Evolutionary conservation across 2,329 filamentous ascomycete genomes (phyloP), one percentile per base, ranked within the genome.

Genomic region (Hirsutella minnesotensis): DNA sequence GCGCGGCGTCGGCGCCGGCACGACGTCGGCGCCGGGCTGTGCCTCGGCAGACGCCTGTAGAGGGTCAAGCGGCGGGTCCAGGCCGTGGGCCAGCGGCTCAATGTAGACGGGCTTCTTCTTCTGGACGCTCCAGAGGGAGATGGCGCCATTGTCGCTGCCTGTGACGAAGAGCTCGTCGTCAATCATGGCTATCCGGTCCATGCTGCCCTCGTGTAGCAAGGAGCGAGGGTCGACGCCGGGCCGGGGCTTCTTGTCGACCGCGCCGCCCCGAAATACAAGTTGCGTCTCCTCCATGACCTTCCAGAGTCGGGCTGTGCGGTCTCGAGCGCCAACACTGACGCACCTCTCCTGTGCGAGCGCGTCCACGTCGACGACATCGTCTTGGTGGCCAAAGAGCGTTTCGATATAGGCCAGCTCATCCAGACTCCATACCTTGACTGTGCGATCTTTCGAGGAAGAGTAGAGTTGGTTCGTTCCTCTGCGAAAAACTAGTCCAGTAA

Each of bases 261-360:
- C 83, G 48, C 88, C 87, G 45, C 89, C 90, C 39, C 90, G 82
- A 64, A 96, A 98, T 2, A 96, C 89, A 7, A 98, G 76, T 60
- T 98, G 92, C 2, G 84, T 86, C 66, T 98, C 90, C 54, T 98
- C 92, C 4, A 86, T 79, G 2, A 98, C 89, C 63, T 95, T 95
- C 92, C 92, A 98, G 52, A 95, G 66, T 45, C 92, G 75, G 33
- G 90, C 92, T 2, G 89, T 95, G 44, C 90, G 81, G 61, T 98
- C 92, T 50, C 92, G 75, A 5, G 87, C 83, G 43, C 92, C 92
- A 16, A 95, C 92, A 47, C 83, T 92, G 46, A 96, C 74, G 58
- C 92, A 95, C 39, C 87, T 81, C 62, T 96, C 92, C 52, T 88
- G 80, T 2, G 83, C 81, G 48, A 94, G 73, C 19, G 86, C 83